Base-by-base conservation (phyloP, 176 grass and related monocot species). In the Rhynchospora breviuscula region DNA sequence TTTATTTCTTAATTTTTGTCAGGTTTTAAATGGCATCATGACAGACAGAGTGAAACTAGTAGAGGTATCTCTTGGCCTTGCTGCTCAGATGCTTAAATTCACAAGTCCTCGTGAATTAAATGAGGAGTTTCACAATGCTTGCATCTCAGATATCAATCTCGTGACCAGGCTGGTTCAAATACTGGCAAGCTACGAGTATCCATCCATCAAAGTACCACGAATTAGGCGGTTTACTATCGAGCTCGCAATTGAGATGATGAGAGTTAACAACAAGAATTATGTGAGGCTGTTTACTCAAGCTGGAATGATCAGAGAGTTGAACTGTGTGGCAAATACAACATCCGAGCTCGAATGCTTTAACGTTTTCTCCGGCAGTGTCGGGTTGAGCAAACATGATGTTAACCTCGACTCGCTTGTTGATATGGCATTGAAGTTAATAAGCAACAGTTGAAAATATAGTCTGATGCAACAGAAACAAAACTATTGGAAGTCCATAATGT, bases 271-370 rank as follows among this genome's bases (percentile, higher is more conserved):
- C 63, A 7, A 51, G 25, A 88, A 68, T 9, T 87, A 85, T 40
- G 65, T 74, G 64, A 44, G 53, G 45, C 47, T 89, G 19, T 92
- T 92, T 64, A 59, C 35, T 22, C 79, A 88, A 64, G 40, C 84
- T 12, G 93, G 88, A 60, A 79, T 96, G 93, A 59, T 87, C 57
- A 74, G 14, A n/a, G 78, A 90, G 82, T 71, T 89, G 67, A 19
- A 77, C 66, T 43, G 64, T 11, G 93, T 92, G 23, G 84, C 67
- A 7, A 73, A 61, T 15, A 92, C 93, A 23, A 91, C 93, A 49
- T 96, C 90, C 4, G 87, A 89, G 68, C 87, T 96, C 5, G 90
- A 96, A 85, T 96, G 90, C 83, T 96, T 96, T 79, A 90, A 88
- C 47, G 82, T 96, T 0, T 92, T 96, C 87, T 92, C 90, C 6